These are phyloP conservation scores for Nicotiana attenuata DNA, from an alignment of 257 asterid species.

Conservation along the genomic window DNA sequence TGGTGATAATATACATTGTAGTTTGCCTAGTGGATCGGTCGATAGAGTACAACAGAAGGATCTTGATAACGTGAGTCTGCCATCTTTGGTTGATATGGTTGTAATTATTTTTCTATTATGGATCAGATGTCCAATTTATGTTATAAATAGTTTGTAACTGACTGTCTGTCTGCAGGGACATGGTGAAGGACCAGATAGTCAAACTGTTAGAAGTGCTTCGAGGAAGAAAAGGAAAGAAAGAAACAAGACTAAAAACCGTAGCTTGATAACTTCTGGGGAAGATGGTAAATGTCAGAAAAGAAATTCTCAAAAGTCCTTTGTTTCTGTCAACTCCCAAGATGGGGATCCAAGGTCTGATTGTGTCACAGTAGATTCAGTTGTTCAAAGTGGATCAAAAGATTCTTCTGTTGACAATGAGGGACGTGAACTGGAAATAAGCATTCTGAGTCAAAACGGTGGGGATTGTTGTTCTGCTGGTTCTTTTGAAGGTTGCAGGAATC, in stretches of 20 bases:
- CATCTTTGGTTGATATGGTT: conserved; percentile 58
- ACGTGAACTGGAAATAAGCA: conserved; percentile 27
- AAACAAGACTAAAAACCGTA: conserved; percentile 52
- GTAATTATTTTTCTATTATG: conserved; percentile 37
- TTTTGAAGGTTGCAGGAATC: conserved; percentile 21
- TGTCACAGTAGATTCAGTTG: conserved; percentile 34
- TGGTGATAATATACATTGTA: conserved; percentile 31
- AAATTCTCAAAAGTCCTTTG: conserved; percentile 30
- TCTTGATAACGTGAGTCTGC: conserved; percentile 33
- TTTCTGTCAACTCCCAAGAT: conserved; percentile 31
- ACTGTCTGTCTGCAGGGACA: conserved; percentile 69
- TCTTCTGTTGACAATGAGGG: conserved; percentile 24
- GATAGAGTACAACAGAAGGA: conserved; percentile 35
- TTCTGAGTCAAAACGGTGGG: conserved; percentile 10
- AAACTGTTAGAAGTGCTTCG: conserved; percentile 45
- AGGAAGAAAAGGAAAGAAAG: conserved; percentile 78
- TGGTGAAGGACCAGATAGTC: conserved; percentile 45
- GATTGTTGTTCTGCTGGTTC: conserved; percentile 23
- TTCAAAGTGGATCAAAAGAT: conserved; percentile 29
- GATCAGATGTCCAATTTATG: conserved; percentile 27
- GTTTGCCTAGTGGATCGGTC: conserved; percentile 30
- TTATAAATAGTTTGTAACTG: conserved; percentile 46
- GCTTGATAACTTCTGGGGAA: conserved; percentile 35
- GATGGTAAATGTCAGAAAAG: conserved; percentile 44
- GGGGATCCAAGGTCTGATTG: conserved; percentile 35